These are phyloP conservation scores for Cutaneotrichosporon sp. DNA, from an alignment of 1,284 basidiomycete genomes.

Conservation along the genomic window DNA sequence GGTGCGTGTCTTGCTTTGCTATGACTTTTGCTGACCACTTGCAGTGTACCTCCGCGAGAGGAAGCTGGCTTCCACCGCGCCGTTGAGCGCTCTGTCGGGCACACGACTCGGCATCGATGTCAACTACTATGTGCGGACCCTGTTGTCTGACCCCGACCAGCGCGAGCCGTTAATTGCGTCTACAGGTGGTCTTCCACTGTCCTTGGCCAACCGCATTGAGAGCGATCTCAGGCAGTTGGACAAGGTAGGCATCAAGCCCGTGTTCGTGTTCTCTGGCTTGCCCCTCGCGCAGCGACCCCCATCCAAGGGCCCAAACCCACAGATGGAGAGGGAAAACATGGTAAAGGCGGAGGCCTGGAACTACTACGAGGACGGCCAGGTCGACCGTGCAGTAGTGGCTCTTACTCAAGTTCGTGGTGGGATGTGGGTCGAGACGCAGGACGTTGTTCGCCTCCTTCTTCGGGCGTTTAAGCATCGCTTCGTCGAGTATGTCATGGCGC, in stretches of 20 bases:
- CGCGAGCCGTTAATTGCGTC: constrained; percentile 89
- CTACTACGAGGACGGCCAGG: constrained; percentile 81
- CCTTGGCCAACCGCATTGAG: constrained; percentile 80
- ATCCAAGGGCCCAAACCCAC: constrained; percentile 65
- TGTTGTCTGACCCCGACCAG: constrained; percentile 67
- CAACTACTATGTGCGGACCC: constrained; percentile 75
- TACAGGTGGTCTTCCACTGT: constrained; percentile 85
- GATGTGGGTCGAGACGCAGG: constrained; percentile 61
- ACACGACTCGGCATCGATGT: constrained; percentile 97
- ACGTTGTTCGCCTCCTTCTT: constrained; percentile 86
- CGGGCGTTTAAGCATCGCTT: constrained; percentile 90
- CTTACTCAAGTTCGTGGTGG: constrained; percentile 67
- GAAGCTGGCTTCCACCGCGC: constrained; percentile 76
- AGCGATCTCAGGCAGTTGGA: constrained; percentile 84
- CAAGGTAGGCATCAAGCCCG: constrained; percentile 87
- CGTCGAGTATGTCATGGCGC: constrained; percentile 93
- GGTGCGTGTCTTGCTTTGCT: constrained; percentile 25
- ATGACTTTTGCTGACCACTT: background rate
- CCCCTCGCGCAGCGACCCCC: constrained; percentile 51
- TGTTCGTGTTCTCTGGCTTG: constrained; percentile 92
- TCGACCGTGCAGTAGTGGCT: constrained; percentile 74
- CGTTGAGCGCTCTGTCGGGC: constrained; percentile 77
- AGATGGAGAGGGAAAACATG: constrained; percentile 35
- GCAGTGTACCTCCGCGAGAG: constrained; percentile 77
- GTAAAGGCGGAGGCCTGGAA: constrained; percentile 69